Evolutionary conservation across 192 early-diverging fungal species (phyloP).

Genomic region (Linnemannia exigua): DNA sequence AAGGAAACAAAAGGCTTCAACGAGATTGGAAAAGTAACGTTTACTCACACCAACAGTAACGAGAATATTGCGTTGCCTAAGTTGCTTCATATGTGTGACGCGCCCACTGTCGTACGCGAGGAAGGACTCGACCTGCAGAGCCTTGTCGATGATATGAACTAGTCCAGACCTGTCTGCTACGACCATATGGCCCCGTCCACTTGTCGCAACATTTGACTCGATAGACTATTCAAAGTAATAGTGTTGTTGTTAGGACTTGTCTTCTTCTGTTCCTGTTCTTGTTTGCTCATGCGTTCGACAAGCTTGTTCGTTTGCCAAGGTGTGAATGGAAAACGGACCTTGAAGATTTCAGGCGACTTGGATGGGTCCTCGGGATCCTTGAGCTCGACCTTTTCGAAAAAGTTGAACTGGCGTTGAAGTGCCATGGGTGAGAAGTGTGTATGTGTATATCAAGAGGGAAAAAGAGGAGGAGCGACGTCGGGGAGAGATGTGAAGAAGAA

Average conservation of each 20-base stretch:
- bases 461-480: neutral
- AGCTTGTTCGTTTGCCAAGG: neutral
- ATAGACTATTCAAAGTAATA: constrained; percentile 29
- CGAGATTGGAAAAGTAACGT: too few relatives aligned
- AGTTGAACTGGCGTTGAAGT: constrained; percentile 74
- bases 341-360: constrained; percentile 69
- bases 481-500: neutral
- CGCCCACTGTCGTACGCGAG: constrained; percentile 71
- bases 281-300: neutral
- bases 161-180: constrained; percentile 65
- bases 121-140: constrained; percentile 75
- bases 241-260: neutral
- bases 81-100: constrained; percentile 87
- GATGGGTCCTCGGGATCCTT: constrained; percentile 69
- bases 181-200: constrained; percentile 53
- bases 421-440: constrained; percentile 15
- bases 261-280: neutral
- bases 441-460: neutral
- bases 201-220: constrained; percentile 48
- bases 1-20: too few relatives aligned
- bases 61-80: constrained; percentile 84
- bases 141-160: constrained; percentile 78
- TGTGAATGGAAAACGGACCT: constrained; percentile 57
- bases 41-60: constrained; percentile 82
- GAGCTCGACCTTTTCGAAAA: constrained; percentile 78